Evolutionary conservation across 139 green algal genomes (phyloP).

Genomic region (Pycnococcus provasolii): DNA sequence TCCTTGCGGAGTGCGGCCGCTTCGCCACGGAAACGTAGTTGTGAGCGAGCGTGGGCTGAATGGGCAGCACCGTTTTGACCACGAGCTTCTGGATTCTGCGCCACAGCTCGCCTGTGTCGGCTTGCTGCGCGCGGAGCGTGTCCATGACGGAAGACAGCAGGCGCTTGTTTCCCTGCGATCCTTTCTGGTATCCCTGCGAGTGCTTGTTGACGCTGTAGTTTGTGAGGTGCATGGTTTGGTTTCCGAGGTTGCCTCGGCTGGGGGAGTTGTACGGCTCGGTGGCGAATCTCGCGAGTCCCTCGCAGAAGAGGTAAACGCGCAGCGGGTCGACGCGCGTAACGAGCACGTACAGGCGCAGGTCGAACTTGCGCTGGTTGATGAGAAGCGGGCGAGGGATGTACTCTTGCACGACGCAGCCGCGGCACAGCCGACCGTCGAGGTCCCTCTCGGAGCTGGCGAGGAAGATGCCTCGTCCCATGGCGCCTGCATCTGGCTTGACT

Average conservation of each 20-base stretch:
- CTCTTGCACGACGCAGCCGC: constrained; percentile 44
- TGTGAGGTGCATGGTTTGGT: constrained; percentile 55
- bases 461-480: constrained; percentile 44
- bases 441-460: constrained; percentile 35
- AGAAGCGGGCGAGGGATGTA: constrained; percentile 54
- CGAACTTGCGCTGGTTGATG: constrained; percentile 41
- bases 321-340: constrained; percentile 55
- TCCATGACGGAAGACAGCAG: background rate
- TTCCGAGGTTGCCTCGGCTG: constrained; percentile 34
- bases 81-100: constrained; percentile 30
- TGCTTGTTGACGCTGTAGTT: constrained; percentile 64
- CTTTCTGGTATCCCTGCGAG: constrained; percentile 1
- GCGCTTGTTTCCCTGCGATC: background rate
- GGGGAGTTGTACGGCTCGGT: constrained; percentile 44
- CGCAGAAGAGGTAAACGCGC: constrained; percentile 46
- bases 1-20: too few species aligned
- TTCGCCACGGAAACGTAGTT: constrained; percentile 46
- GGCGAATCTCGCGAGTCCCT: constrained; percentile 59
- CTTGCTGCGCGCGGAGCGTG: background rate
- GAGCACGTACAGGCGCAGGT: constrained; percentile 58
- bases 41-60: constrained; percentile 57
- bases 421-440: constrained; percentile 20
- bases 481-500: constrained; percentile 32
- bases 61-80: constrained; percentile 47
- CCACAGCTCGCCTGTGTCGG: background rate